Evolutionary conservation across 441 rosid genomes (phyloP).

Genomic region (Erodium trifolium): DNA sequence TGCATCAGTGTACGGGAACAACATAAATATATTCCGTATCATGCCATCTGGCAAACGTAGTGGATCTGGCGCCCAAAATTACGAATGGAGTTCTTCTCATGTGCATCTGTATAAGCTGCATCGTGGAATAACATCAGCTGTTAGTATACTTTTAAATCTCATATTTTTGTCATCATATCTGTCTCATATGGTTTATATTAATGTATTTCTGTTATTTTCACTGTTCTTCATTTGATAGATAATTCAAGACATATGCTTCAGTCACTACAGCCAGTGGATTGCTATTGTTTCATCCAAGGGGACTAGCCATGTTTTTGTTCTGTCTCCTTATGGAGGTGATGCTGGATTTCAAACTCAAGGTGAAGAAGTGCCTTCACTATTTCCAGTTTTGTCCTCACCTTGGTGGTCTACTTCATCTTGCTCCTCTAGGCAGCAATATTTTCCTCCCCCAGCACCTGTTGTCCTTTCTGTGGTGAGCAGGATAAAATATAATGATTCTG

Average conservation of each 20-base stretch:
- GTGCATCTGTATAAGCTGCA: constrained; percentile 94
- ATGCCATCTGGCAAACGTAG: constrained; percentile 55
- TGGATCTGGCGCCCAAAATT: constrained; percentile 45
- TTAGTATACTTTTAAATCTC: constrained; percentile 28
- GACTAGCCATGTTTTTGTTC: constrained; percentile 82
- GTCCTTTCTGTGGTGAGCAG: constrained; percentile 90
- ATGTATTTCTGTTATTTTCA: constrained; percentile 17
- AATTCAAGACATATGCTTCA: constrained; percentile 51
- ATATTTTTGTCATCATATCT: constrained; percentile 11
- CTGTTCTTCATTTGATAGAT: constrained; percentile 43
- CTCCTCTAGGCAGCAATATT: constrained; percentile 43
- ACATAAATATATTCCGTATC: constrained; percentile 82
- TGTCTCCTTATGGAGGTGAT: constrained; percentile 94
- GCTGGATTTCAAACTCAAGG: constrained; percentile 57
- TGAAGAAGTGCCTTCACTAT: constrained; percentile 49
- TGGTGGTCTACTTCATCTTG: constrained; percentile 89
- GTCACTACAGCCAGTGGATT: constrained; percentile 65
- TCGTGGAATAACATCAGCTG: constrained; percentile 94
- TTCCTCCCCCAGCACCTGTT: constrained; percentile 53
- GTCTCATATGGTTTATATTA: constrained; percentile 9
- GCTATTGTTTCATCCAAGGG: constrained; percentile 82
- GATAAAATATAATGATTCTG: constrained; percentile 63
- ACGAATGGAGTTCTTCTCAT: constrained; percentile 78
- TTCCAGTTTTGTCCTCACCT: constrained; percentile 60
- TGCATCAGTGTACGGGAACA: constrained; percentile 84